Evolutionary conservation across 129 eudicot genomes (phyloP).

Genomic region (Saposhnikovia divaricata): DNA sequence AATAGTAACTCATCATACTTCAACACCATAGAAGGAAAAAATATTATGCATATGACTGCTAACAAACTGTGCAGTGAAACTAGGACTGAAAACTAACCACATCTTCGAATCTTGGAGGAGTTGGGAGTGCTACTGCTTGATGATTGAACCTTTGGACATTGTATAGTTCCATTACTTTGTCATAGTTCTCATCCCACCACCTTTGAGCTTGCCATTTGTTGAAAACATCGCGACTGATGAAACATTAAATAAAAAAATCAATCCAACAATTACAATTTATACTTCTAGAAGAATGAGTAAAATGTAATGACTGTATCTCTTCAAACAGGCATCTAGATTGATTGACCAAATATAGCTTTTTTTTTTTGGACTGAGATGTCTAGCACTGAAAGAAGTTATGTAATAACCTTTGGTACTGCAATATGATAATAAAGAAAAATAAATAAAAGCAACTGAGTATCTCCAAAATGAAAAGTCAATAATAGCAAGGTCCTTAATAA

Average conservation of each 20-base stretch:
- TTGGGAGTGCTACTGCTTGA: slow-evolving; percentile 48
- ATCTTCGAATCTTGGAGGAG: slow-evolving; percentile 57
- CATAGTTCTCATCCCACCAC: slow-evolving; percentile 97
- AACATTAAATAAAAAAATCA: slow-evolving; percentile 14
- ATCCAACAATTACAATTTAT: background rate
- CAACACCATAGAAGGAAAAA: background rate
- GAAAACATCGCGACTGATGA: slow-evolving; percentile 81
- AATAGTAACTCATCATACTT: background rate
- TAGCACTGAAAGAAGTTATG: background rate
- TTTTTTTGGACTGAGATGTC: background rate
- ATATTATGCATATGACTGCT: background rate
- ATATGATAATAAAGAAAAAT: background rate
- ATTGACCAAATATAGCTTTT: background rate
- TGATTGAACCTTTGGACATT: slow-evolving; percentile 70
- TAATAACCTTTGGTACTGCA: background rate
- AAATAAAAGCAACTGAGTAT: too few relatives aligned
- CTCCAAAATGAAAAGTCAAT: background rate
- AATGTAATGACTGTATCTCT: background rate
- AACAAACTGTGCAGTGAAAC: background rate
- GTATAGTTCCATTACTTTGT: slow-evolving; percentile 89
- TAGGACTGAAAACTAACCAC: slow-evolving; percentile 43
- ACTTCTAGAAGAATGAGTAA: background rate
- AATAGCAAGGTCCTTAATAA: background rate
- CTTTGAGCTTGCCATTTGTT: slow-evolving; percentile 98
- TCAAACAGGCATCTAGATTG: background rate